Evolutionary conservation across 2,329 filamentous ascomycete genomes (phyloP), one percentile per base, ranked within the genome.

Genomic region (Ilyonectria destructans): DNA sequence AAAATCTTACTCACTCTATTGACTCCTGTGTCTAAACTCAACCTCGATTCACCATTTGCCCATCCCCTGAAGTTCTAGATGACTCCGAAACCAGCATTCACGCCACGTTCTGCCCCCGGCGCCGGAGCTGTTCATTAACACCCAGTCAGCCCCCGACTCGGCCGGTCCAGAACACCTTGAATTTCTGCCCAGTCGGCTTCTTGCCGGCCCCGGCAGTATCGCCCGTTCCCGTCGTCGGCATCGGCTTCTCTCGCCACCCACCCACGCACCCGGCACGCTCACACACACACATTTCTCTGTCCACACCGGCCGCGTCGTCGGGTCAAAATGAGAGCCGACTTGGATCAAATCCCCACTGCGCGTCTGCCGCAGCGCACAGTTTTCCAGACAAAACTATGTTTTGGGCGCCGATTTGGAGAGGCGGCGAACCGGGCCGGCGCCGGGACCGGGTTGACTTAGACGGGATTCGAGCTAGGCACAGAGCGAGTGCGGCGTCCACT

Each of bases 121-220:
- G 19, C 51, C 9, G 31, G 51, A 54, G 29, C 31, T 54, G n/a
- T 26, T 13, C 19, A 43, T 23, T 17, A 43, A 54, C 46, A 43
- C 49, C 48, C 43, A 35, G 23, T 29, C 49, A 26, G 29, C 57
- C 26, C 26, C 31, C 33, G n/a, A 21, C 55, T 56, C 57, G 54
- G 55, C 60, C 60, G 26, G 45, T 60, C 52, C 31, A 29, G 29
- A 15, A 33, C 29, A 54, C 52, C n/a, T 29, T 40, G 4, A 54
- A 46, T 35, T 57, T 19, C 46, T 37, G 57, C 37, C 61, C 63
- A 71, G 46, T 74, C 68, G 60, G 65, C 66, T 67, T 55, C 40
- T 73, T 73, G 19, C 73, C 70, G 73, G 71, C 57, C 64, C 71
- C 68, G 67, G 59, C 61, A 68, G 51, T 31, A 35, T 37, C 33